Base-by-base conservation (phyloP, 2,329 filamentous ascomycete genomes). In the Dactylonectria estremocensis region DNA sequence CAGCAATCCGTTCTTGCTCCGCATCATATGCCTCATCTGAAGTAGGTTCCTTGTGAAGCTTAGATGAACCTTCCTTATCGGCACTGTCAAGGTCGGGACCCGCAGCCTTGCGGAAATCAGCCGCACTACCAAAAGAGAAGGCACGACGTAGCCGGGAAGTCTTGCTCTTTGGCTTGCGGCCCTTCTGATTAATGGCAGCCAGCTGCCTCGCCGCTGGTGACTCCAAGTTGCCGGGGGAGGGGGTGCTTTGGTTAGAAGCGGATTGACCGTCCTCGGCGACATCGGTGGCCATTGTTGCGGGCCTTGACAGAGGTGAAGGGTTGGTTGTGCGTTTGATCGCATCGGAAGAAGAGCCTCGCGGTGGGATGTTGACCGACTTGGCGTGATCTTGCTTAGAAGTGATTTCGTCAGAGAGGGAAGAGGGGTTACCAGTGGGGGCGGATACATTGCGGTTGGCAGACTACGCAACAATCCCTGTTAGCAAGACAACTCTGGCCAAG, bases 61-160 rank as follows among this genome's bases (percentile, higher is more conserved):
- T 91, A 4, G 87, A 83, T n/a, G 78, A 68, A 58, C 82, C 83
- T 40, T 69, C 56, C 55, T 79, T 80, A 24, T 73, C 72, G 40
- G 52, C 67, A 31, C 73, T 74, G 49, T 84, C 89, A 54, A 62
- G 69, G 8, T 92, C 91, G 72, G 91, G 88, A 5, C 88, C 90
- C 11, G 90, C 91, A 13, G 91, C 92, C 77, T 92, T 92, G 69
- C 92, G 89, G 54, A 99, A 90, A 78, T 99, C 96, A 9, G 95
- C 94, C 48, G 95, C 94, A 79, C 95, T 98, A 56, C 96, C 95
- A 81, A 99, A 99, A 0, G 96, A 99, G 77, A 99, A 97, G 0
- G 96, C 96, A 74, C 96, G 89, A 62, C 96, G 90, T 67, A 99
- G 85, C 72, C 95, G 88, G 18, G 93, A 95, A 2, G 92, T 93